Conservation (phyloP, 2,329 filamentous ascomycete species). For the Tolypocladium tundrense region DNA sequence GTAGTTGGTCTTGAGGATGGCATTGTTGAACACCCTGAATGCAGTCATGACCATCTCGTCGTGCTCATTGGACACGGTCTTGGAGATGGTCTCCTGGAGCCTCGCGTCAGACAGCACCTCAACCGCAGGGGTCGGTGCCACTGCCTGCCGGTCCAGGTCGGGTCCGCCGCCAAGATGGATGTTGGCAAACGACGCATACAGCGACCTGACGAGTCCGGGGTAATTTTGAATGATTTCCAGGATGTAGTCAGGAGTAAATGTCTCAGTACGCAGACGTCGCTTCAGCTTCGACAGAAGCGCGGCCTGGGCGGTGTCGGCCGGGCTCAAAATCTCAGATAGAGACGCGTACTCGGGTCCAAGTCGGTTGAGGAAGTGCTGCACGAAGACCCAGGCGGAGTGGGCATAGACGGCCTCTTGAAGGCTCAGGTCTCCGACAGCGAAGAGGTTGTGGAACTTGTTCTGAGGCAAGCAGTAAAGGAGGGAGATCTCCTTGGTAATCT, state of each 20-base stretch:
- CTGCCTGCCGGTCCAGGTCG: constrained; percentile 38
- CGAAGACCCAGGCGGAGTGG: constrained; percentile 95
- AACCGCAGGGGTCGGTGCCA: constrained; percentile 45
- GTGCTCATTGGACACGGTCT: constrained; percentile 82
- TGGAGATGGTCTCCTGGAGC: constrained; percentile 67
- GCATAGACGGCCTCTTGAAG: constrained; percentile 96
- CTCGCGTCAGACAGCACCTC: constrained; percentile 67
- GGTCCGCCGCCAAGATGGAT: constrained; percentile 57
- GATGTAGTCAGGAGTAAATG: constrained; percentile 97
- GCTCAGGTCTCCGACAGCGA: constrained; percentile 76
- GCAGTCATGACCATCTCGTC: constrained; percentile 97
- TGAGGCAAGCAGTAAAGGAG: constrained; percentile 95
- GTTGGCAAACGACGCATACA: constrained; percentile 88
- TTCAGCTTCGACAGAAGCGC: constrained; percentile 90
- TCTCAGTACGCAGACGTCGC: constrained; percentile 88
- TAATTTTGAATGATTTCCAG: constrained; percentile 92
- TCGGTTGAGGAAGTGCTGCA: constrained; percentile 95
- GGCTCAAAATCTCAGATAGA: constrained; percentile 68
- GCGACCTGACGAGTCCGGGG: constrained; percentile 71
- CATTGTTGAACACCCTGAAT: constrained; percentile 90
- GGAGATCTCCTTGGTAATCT: constrained; percentile 98
- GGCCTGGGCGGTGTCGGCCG: constrained; percentile 72
- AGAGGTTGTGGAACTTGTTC: constrained; percentile 88
- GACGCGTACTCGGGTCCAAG: constrained; percentile 87
- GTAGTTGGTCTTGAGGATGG: constrained; percentile 96